phyloP scores from a whole-genome alignment of 345 rosid species.

The Acer saccharum region DNA sequence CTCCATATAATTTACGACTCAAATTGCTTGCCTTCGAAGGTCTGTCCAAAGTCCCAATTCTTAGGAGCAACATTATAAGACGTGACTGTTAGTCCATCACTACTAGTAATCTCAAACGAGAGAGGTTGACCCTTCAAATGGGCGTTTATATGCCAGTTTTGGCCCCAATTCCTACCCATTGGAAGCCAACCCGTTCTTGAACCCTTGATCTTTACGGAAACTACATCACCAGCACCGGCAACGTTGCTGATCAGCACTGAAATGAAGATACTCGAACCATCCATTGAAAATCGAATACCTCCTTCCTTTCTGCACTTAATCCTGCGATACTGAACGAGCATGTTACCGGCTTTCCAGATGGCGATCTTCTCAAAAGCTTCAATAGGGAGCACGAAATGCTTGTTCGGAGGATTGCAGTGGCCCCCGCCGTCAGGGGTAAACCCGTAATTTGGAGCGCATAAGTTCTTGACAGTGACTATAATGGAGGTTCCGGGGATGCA shows the following conservation, averaged over 20 bases:
- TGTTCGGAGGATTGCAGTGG: constrained; percentile 87
- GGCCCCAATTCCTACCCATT: constrained; percentile 99
- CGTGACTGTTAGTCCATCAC: constrained; percentile 68
- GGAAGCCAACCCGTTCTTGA: constrained; percentile 95
- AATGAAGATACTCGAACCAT: constrained; percentile 77
- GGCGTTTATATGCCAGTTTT: constrained; percentile 96
- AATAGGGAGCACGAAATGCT: constrained; percentile 90
- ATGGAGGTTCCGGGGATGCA: constrained; percentile 95
- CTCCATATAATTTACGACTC: constrained; percentile 36
- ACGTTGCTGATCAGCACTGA: constrained; percentile 87
- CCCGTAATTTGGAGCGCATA: constrained; percentile 96
- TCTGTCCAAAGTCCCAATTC: constrained; percentile 85
- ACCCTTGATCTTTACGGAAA: constrained; percentile 85
- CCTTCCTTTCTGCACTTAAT: constrained; percentile 96
- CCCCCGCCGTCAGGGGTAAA: constrained; percentile 85
- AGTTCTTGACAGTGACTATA: constrained; percentile 81
- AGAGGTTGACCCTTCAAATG: constrained; percentile 82
- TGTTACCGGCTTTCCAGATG: constrained; percentile 95
- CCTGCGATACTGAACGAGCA: constrained; percentile 93
- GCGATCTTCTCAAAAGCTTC: constrained; percentile 98
- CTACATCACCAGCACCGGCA: constrained; percentile 85
- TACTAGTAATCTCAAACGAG: constrained; percentile 79
- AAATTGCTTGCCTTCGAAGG: constrained; percentile 94
- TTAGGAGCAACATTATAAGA: constrained; percentile 86
- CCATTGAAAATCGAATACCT: constrained; percentile 69